Conservation (phyloP, 768 basidiomycete species). For the Lentinula sp. region DNA sequence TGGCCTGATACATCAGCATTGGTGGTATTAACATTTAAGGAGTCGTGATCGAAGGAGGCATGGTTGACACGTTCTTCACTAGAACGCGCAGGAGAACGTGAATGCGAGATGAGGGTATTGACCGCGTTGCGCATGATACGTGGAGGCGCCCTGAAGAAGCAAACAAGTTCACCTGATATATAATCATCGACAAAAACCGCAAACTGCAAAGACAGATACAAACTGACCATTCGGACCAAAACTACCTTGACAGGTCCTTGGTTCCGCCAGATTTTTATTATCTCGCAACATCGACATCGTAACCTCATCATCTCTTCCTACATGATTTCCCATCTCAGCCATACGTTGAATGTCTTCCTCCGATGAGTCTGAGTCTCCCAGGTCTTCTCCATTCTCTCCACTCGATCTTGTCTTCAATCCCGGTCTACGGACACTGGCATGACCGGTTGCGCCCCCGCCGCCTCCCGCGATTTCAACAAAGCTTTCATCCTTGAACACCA, state of each 20-base stretch:
- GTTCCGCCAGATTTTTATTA: constrained; percentile 77
- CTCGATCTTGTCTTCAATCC: neutral
- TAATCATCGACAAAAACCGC: neutral
- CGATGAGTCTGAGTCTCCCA: constrained; percentile 52
- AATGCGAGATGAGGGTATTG: constrained; percentile 29
- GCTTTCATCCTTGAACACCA: constrained; percentile 63
- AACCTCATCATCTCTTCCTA: constrained; percentile 39
- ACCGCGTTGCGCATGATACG: constrained; percentile 59
- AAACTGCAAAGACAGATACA: too few species aligned
- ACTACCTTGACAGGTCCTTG: constrained; percentile 79
- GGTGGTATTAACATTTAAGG: constrained; percentile 10
- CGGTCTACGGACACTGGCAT: neutral
- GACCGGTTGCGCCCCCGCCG: neutral
- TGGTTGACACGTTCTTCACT: neutral
- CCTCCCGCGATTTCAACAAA: neutral
- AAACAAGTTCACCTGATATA: constrained; percentile 70
- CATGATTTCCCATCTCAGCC: constrained; percentile 29
- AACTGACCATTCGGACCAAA: constrained; percentile 82
- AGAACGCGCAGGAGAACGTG: constrained; percentile 35
- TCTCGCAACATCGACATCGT: constrained; percentile 52
- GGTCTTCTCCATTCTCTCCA: neutral
- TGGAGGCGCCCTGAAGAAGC: constrained; percentile 77
- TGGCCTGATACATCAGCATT: neutral
- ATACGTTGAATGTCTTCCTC: constrained; percentile 40
- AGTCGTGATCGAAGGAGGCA: constrained; percentile 18